These are phyloP conservation scores for Lenwebbia sp. DNA, from an alignment of 345 rosid genomes.

Conservation along the genomic window DNA sequence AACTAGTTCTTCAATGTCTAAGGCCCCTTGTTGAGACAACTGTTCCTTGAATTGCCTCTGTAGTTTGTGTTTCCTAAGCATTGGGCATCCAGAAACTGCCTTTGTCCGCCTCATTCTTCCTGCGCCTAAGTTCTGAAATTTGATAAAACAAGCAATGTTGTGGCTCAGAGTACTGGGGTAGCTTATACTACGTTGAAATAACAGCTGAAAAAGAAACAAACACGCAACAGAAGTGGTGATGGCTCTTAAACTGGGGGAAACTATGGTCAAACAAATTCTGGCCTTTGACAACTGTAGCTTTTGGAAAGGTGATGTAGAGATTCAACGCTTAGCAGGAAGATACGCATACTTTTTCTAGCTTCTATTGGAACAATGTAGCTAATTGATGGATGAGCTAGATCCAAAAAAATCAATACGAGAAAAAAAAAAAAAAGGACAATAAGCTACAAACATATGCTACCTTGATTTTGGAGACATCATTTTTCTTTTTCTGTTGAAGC, in stretches of 20 bases:
- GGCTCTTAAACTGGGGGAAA: neutral
- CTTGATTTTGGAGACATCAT: conserved; percentile 53
- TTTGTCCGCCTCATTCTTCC: conserved; percentile 39
- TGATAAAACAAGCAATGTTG: neutral
- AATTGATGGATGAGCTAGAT: neutral
- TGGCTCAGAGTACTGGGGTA: neutral
- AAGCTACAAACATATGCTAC: conserved; percentile 14
- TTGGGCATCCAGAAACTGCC: conserved; percentile 67
- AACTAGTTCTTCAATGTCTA: conserved; percentile 93
- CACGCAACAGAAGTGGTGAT: neutral
- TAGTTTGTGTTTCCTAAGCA: conserved; percentile 61
- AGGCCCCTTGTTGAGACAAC: conserved; percentile 44
- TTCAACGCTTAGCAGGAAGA: neutral
- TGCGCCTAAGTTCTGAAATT: conserved; percentile 45
- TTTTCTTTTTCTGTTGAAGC: conserved; percentile 59
- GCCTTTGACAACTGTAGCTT: neutral
- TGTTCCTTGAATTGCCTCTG: conserved; percentile 48
- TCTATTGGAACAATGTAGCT: neutral
- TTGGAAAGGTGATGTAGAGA: neutral
- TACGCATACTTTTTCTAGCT: neutral
- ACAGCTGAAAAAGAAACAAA: neutral
- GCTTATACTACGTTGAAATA: neutral
- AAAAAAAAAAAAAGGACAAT: neutral
- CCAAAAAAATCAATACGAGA: neutral
- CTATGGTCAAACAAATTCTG: neutral